A percentile compares a stretch with the other conserved stretches of the same genome.
These are phyloP conservation scores for Gossypium laxum DNA, from an alignment of 441 rosid genomes.

Conservation along the genomic window DNA sequence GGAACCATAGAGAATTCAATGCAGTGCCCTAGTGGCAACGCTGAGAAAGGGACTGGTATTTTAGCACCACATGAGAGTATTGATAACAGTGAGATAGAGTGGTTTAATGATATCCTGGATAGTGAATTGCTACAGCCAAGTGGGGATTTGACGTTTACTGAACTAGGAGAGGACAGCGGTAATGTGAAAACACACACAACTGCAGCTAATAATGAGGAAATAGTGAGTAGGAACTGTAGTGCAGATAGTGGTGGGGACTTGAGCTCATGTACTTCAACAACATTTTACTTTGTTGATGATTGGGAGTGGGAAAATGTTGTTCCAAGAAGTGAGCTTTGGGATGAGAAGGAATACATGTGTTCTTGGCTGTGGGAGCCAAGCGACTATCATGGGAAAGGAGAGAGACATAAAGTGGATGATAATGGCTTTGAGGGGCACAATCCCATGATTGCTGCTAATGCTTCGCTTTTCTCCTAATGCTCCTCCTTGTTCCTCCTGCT, in stretches of 20 bases:
- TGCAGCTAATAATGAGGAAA: not conserved
- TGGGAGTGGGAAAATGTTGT: conserved; percentile 44
- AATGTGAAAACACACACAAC: not conserved
- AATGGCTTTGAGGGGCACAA: conserved; percentile 29
- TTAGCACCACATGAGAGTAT: conserved; percentile 20
- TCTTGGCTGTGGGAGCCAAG: conserved; percentile 35
- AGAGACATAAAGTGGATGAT: conserved; percentile 17
- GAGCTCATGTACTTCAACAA: conserved; percentile 24
- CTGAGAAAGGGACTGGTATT: conserved; percentile 10
- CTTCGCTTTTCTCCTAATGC: conserved; percentile 51
- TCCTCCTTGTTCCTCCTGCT: not conserved
- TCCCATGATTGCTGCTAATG: conserved; percentile 26
- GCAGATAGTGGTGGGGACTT: conserved; percentile 19
- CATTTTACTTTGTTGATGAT: conserved; percentile 27
- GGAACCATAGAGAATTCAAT: conserved; percentile 7
- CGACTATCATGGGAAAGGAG: conserved; percentile 19
- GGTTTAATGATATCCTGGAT: conserved; percentile 24
- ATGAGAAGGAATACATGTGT: conserved; percentile 12
- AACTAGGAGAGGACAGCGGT: not conserved
- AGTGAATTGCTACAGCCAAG: conserved; percentile 13
- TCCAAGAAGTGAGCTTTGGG: conserved; percentile 15
- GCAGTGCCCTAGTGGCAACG: conserved; percentile 2
- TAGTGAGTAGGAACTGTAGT: not conserved
- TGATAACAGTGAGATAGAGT: conserved; percentile 12
- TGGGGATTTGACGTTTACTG: conserved; percentile 10